Base-by-base conservation (phyloP, 1,139 yeast species). In the Candida sp. region DNA sequence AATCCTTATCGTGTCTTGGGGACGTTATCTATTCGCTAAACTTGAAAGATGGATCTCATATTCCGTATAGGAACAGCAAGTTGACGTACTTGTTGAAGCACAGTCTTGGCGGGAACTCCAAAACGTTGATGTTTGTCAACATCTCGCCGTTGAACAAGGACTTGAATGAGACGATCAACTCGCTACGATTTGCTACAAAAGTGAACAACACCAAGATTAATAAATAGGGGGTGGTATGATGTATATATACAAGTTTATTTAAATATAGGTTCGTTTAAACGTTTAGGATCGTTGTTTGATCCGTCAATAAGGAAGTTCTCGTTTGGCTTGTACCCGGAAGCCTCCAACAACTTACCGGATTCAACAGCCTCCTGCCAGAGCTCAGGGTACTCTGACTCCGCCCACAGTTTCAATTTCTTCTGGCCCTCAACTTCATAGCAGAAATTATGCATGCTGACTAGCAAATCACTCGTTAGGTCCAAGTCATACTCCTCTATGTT, bases 101-200 rank as follows among this genome's bases (percentile, higher is more conserved):
- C 63, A 91, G 98, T 42, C 74, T 94, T 41, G 86, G 90, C 2
- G 98, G 97, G 0, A 81, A 84, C 52, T 90, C 97, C 1, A 94
- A 93, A 66, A 92, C 98, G 0, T 74, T 94, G 53, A 92, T 94
- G 98, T 88, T 94, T 76, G 98, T 92, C 11, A 93, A 92, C 61
- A 79, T 93, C 5, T 89, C 97, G 2, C 93, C 97, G 4, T 69
- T 81, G 46, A 68, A 66, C 25, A 71, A 71, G 28, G 90, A 90
- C 65, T 77, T 85, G 47, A 83, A 78, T 57, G 99, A 94, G 64
- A 88, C 97, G 0, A 62, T 93, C 27, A 90, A 90, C 62, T 90
- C 97, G 0, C 74, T 94, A 52, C 75, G 98, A 49, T 94, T 94
- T 75, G 99, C 98, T 0, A 83, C 92, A 5, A 90, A 91, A 57